phyloP scores from a whole-genome alignment of 345 rosid genomes.

The Hibiscus tridactylites region DNA sequence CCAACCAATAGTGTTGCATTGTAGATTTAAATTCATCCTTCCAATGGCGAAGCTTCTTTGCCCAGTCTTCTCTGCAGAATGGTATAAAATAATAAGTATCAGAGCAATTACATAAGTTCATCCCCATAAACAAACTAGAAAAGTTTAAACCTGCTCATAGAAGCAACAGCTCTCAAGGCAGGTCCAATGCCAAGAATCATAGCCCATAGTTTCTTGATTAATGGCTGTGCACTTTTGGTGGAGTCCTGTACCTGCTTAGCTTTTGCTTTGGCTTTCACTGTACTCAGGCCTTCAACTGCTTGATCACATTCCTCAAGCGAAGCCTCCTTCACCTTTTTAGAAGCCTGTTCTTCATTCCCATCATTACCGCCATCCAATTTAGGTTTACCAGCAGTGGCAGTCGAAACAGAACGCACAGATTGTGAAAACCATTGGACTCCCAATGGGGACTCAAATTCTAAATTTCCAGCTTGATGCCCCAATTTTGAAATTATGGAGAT shows the following conservation, averaged over 20 bases:
- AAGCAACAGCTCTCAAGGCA: slow-evolving; percentile 81
- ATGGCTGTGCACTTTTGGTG: slow-evolving; percentile 39
- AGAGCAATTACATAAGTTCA: slow-evolving; percentile 4
- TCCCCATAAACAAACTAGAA: slow-evolving; percentile 12
- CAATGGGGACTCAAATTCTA: slow-evolving; percentile 26
- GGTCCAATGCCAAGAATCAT: slow-evolving; percentile 80
- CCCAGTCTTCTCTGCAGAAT: slow-evolving; percentile 85
- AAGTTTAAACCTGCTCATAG: slow-evolving; percentile 79
- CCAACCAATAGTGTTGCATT: slow-evolving; percentile 88
- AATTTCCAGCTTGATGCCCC: slow-evolving; percentile 31
- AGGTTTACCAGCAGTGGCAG: slow-evolving; percentile 55
- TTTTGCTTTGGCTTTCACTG: slow-evolving; percentile 83
- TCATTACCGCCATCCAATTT: slow-evolving; percentile 22
- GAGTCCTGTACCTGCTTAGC: slow-evolving; percentile 67
- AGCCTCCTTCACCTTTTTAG: slow-evolving; percentile 66
- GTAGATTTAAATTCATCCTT: slow-evolving; percentile 86
- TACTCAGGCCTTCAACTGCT: slow-evolving; percentile 81
- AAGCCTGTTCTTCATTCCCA: slow-evolving; percentile 31
- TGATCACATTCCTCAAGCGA: slow-evolving; percentile 94
- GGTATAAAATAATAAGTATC: slow-evolving; percentile 13
- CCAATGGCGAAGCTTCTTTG: slow-evolving; percentile 72
- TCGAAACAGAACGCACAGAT: slow-evolving; percentile 37
- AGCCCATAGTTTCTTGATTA: slow-evolving; percentile 50
- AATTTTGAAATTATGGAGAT: slow-evolving; percentile 23
- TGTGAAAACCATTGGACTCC: slow-evolving; percentile 30